Evolutionary conservation across 768 basidiomycete species (phyloP), one percentile per base, ranked within the genome.

Genomic region (Paxillus ammoniavirescens): DNA sequence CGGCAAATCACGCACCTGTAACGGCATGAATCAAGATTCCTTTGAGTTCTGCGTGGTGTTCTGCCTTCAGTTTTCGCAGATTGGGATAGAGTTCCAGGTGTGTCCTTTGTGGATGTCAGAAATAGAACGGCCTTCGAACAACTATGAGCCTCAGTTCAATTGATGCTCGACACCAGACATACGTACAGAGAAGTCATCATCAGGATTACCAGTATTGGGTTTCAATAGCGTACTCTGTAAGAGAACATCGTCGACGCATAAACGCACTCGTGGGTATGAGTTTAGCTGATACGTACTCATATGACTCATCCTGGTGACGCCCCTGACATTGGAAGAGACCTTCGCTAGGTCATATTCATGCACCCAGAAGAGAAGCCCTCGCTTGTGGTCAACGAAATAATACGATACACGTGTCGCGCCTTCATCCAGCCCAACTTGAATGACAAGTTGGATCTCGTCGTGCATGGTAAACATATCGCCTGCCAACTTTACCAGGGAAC

Each of bases 161-260:
- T 9, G 42, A 42, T 42, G 23, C 26, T 42, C 8, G 23, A 42
- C 14, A 8, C 10, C 12, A 6, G 18, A n/a, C 23, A 36, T 7
- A 49, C 18, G 26, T 40, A 47, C 43, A 12, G 33, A 3, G 21
- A 3, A 3, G 30, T 26, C 15, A 28, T 30, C 14, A 52, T 21
- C 26, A 8, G 35, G 40, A 8, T 41, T 36, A 62, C 67, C 66
- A 70, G 54, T 68, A 68, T 17, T 53, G 53, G 14, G 54, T 42
- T 26, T 61, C 59, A 10, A 67, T 21, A 21, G 21, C 21, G 21
- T 21, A 21, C 3, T 21, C 21, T 21, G 21, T 21, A 21, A 21
- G 3, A 21, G 21, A 21, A 21, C 2, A 21, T 21, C 3, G 3
- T 21, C 21, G 3, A 21, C 3, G 21, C 21, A 3, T 21, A 21